Evolutionary conservation across 495 filamentous ascomycete genomes (phyloP), one percentile per base, ranked within the genome.

Genomic region (Penicillium antarcticum): DNA sequence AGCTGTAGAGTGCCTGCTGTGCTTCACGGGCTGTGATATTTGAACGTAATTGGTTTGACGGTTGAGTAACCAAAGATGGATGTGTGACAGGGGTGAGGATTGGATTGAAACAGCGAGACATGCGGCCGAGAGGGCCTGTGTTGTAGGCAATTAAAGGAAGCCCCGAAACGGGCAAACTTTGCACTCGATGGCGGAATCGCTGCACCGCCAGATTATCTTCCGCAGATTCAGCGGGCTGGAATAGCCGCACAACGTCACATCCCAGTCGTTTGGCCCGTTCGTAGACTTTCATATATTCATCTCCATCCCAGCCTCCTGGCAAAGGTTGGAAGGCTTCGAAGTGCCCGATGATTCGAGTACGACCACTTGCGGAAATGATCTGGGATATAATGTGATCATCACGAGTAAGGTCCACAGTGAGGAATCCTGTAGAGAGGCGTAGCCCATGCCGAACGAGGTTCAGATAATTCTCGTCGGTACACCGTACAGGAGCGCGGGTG

Each of bases 141-240:
- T 89, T 87, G 65, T 86, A 90, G 4, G 84, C 85, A 17, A 88
- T 83, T 6, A 92, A 60, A 1, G 79, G 77, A 1, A 82, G 71
- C 12, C 52, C 50, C 11, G 60, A 42, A 0, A 52, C 56, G 4
- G 66, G 60, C 16, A 69, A 55, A 29, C 40, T 63, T 45, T 66
- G 55, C 37, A 74, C 51, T 19, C 62, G 57, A 24, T 72, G 59
- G 32, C 69, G 61, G 51, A 74, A 70, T 29, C 70, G 53, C 40
- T 70, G 62, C 32, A 75, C 71, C 0, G 75, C 72, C 36, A 63
- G 59, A 44, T 75, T 76, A 35, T 77, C 75, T 14, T 70, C 70
- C 7, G 68, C 57, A 7, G 60, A 56, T 24, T 59, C 60, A 12
- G 73, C 75, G 18, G 66, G 67, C 45, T 78, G 75, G 14, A 59